Percentiles rank a stretch among this genome's conserved stretches.
Evolutionary conservation across 2,329 filamentous ascomycete species (phyloP).

Genomic region (Alternaria sp.): DNA sequence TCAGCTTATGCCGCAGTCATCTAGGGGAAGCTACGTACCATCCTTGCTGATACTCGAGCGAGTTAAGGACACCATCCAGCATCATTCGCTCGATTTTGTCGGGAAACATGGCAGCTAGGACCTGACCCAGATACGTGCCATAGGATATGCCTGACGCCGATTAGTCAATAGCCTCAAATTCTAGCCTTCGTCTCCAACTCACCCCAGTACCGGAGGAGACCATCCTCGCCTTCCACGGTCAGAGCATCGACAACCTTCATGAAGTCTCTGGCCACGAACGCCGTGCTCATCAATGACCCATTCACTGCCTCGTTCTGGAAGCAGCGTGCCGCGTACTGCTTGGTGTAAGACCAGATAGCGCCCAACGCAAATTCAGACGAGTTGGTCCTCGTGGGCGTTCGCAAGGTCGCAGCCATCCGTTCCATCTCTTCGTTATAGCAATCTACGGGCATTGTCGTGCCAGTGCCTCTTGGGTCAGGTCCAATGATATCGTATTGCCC

Average conservation of each 20-base stretch:
- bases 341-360: neutral
- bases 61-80: neutral
- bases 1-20: neutral
- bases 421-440: neutral
- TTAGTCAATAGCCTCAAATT: neutral
- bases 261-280: neutral
- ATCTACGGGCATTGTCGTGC: neutral
- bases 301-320: neutral
- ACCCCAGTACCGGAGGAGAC: neutral
- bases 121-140: neutral
- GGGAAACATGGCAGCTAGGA: neutral
- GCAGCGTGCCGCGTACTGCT: neutral
- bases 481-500: neutral
- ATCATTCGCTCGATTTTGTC: neutral
- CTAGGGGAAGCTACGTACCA: neutral
- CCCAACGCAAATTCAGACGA: neutral
- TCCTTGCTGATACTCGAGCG: neutral
- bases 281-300: neutral
- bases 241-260: neutral
- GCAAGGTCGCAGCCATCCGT: neutral
- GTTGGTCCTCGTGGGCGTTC: neutral
- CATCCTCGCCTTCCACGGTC: neutral
- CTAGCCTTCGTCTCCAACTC: neutral
- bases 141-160: fast-evolving
- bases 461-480: neutral